Evolutionary conservation across 2,329 filamentous ascomycete species (phyloP).

Genomic region (Trichoderma arundinaceum): DNA sequence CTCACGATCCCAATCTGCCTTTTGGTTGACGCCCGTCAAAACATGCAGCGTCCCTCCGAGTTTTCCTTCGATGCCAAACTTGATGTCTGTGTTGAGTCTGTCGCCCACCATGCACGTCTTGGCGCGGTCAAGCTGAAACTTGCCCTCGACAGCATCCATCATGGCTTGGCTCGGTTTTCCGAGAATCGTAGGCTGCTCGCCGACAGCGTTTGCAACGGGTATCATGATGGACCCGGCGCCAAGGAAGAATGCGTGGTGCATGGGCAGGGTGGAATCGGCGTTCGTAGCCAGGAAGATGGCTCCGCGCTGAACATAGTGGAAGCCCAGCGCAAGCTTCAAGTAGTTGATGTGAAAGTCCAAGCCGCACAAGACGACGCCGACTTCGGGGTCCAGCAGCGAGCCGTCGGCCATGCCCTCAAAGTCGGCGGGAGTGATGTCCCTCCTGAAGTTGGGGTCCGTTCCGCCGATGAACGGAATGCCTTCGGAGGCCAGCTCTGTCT

Average conservation of each 20-base stretch:
- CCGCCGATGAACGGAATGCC: slow-evolving; percentile 82
- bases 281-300: slow-evolving; percentile 94
- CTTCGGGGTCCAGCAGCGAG: slow-evolving; percentile 79
- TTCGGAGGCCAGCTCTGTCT: slow-evolving; percentile 83
- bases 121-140: slow-evolving; percentile 84
- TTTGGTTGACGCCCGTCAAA: slow-evolving; percentile 85
- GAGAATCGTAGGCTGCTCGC: slow-evolving; percentile 73
- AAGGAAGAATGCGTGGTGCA: slow-evolving; percentile 81
- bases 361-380: slow-evolving; percentile 86
- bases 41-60: slow-evolving; percentile 91
- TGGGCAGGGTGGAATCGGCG: slow-evolving; percentile 86
- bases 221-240: slow-evolving; percentile 85
- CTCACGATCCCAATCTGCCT: slow-evolving; percentile 78
- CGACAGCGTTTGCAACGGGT: slow-evolving; percentile 75
- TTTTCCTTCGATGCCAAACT: slow-evolving; percentile 89
- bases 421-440: slow-evolving; percentile 81
- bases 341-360: slow-evolving; percentile 97
- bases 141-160: slow-evolving; percentile 98
- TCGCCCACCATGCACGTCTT: slow-evolving; percentile 97
- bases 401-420: slow-evolving; percentile 78
- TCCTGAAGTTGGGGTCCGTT: slow-evolving; percentile 77
- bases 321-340: slow-evolving; percentile 82
- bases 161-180: slow-evolving; percentile 98
- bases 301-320: slow-evolving; percentile 82
- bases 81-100: slow-evolving; percentile 91